These are phyloP conservation scores for Boletus rufocinnamomeus DNA, from an alignment of 768 basidiomycete genomes.

Conservation along the genomic window DNA sequence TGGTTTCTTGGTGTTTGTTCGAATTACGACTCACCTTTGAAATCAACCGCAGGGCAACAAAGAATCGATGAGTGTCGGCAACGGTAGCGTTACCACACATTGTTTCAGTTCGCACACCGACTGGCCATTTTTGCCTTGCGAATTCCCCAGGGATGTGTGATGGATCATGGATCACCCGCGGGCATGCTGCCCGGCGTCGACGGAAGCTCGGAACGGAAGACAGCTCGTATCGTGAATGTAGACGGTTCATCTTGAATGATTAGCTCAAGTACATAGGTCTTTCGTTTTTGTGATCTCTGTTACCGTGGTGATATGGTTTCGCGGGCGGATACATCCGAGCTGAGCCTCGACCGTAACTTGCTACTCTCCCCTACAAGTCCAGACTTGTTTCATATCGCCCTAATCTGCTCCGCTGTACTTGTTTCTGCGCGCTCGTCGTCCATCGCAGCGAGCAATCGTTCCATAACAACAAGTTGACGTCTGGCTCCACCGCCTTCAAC, in stretches of 20 bases:
- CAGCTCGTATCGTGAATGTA: neutral
- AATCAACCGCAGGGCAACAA: slow-evolving; percentile 37
- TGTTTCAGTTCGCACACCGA: neutral
- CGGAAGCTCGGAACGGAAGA: neutral
- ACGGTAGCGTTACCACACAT: neutral
- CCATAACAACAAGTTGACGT: neutral
- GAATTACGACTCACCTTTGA: slow-evolving; percentile 1
- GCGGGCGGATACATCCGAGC: slow-evolving; percentile 34
- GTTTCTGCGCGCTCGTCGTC: slow-evolving; percentile 6
- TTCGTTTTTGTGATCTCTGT: slow-evolving; percentile 11
- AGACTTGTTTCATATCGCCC: neutral
- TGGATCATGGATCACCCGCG: neutral
- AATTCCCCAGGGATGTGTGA: neutral
- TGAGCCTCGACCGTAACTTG: slow-evolving; percentile 14
- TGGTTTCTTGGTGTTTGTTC: slow-evolving; percentile 21
- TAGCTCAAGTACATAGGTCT: slow-evolving; percentile 3
- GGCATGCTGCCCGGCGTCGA: neutral
- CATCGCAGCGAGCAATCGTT: slow-evolving; percentile 5
- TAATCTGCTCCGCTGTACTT: neutral
- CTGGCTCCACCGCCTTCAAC: neutral
- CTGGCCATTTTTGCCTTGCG: neutral
- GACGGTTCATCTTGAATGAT: neutral
- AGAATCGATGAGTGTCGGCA: slow-evolving; percentile 33
- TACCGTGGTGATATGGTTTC: slow-evolving; percentile 33
- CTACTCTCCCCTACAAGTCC: neutral